Conservation (phyloP, 139 green algal genomes). For the Zygnema circumcarinatum region DNA sequence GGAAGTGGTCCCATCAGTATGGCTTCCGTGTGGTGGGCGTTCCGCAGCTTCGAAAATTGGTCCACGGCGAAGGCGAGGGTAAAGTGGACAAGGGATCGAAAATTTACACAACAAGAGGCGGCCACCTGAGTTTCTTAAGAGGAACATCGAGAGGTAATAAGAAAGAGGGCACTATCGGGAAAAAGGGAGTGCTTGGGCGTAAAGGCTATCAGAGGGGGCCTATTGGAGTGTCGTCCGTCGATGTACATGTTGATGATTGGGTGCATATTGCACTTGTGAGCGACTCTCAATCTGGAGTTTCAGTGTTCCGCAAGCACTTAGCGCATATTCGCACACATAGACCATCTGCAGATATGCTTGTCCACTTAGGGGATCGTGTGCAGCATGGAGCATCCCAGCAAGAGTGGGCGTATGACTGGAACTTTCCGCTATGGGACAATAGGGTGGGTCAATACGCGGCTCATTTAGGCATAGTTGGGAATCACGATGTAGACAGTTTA, state of each 20-base stretch:
- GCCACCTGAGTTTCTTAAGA: not conserved
- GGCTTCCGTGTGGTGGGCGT: not conserved
- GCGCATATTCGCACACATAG: slow-evolving; percentile 16
- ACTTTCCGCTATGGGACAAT: not conserved
- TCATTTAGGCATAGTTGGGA: not conserved
- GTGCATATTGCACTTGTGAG: not conserved
- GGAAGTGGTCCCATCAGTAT: not conserved
- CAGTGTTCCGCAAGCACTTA: slow-evolving; percentile 13
- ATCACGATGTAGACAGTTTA: slow-evolving; percentile 1
- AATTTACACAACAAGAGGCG: not conserved
- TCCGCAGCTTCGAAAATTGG: not conserved
- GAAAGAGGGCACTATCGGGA: slow-evolving; percentile 10
- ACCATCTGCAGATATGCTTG: slow-evolving; percentile 15
- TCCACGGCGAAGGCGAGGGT: not conserved
- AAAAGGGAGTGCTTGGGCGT: slow-evolving; percentile 16
- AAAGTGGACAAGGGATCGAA: not conserved
- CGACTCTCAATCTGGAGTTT: not conserved
- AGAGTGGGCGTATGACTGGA: not conserved
- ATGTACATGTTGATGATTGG: not conserved
- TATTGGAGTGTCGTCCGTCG: slow-evolving; percentile 5
- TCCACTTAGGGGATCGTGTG: slow-evolving; percentile 38
- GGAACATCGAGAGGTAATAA: not conserved
- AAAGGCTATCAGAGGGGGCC: slow-evolving; percentile 25
- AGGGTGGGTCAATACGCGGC: not conserved
- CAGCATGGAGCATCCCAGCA: not conserved